Conservation (phyloP, 169 alveolate genomes). For the Eimeria tenella region DNA sequence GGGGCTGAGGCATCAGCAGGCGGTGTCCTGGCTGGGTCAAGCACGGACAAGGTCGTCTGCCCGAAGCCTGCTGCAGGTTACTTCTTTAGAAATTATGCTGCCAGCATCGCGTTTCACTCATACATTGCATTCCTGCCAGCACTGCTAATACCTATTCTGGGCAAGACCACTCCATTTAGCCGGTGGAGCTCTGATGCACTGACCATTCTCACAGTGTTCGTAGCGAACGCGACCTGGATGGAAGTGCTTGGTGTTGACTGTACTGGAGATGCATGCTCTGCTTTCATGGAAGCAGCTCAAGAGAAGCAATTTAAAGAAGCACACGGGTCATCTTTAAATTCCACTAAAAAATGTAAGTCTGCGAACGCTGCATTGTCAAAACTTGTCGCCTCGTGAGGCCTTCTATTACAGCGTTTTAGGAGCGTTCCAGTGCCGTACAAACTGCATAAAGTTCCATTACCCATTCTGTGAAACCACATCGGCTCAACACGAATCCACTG, state of each 20-base stretch:
- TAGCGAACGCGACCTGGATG: constrained; percentile 59
- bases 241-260: constrained; percentile 6
- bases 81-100: background rate
- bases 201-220: background rate
- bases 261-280: constrained; percentile 60
- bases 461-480: background rate
- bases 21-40: too few relatives aligned
- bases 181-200: constrained; percentile 50
- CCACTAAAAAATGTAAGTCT: constrained; percentile 32
- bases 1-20: too few relatives aligned
- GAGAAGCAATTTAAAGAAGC: constrained; percentile 41
- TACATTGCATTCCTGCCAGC: constrained; percentile 58
- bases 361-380: background rate
- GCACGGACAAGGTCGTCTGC: too few relatives aligned
- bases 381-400: background rate
- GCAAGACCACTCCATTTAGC: background rate
- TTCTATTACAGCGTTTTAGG: background rate
- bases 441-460: too few relatives aligned
- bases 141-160: background rate
- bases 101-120: constrained; percentile 30
- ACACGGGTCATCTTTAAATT: constrained; percentile 4
- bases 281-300: constrained; percentile 30
- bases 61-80: background rate
- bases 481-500: background rate
- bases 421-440: background rate